Conservation (phyloP, 306 rosid genomes). For the Medicago lupulina region DNA sequence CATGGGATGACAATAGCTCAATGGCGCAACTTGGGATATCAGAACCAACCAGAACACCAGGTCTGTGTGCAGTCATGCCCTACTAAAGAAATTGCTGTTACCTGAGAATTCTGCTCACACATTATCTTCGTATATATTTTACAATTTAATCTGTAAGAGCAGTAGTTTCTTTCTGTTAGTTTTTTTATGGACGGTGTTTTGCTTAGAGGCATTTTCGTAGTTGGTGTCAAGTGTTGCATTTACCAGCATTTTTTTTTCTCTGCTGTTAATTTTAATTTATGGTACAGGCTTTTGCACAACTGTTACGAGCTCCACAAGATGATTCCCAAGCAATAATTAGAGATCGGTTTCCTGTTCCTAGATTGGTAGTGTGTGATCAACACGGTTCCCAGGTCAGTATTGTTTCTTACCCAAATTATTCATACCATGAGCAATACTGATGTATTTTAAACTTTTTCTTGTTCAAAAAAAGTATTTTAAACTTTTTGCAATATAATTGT, state of each 20-base stretch:
- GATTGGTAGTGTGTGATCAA: slow-evolving; percentile 96
- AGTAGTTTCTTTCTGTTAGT: slow-evolving; percentile 7
- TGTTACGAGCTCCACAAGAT: slow-evolving; percentile 77
- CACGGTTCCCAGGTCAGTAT: slow-evolving; percentile 95
- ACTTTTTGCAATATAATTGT: not conserved
- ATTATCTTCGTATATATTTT: slow-evolving; percentile 9
- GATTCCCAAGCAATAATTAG: slow-evolving; percentile 72
- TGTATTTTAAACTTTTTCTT: slow-evolving; percentile 3
- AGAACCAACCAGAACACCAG: slow-evolving; percentile 85
- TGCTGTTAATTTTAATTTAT: slow-evolving; percentile 35
- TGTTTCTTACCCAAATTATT: slow-evolving; percentile 19
- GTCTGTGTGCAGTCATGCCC: slow-evolving; percentile 50
- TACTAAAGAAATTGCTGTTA: slow-evolving; percentile 6
- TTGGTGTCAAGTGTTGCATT: slow-evolving; percentile 13
- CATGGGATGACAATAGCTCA: slow-evolving; percentile 99
- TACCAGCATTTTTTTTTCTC: slow-evolving; percentile 18
- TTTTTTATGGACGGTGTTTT: slow-evolving; percentile 24
- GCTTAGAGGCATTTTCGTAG: slow-evolving; percentile 7
- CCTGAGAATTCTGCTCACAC: slow-evolving; percentile 7
- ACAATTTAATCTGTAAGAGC: not conserved
- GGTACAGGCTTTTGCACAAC: slow-evolving; percentile 84
- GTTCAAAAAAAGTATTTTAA: slow-evolving; percentile 16
- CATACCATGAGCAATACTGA: slow-evolving; percentile 8
- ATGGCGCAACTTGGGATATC: slow-evolving; percentile 99
- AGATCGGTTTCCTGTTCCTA: slow-evolving; percentile 94